Conservation (phyloP, 306 rosid species). For the Morella rubra region DNA sequence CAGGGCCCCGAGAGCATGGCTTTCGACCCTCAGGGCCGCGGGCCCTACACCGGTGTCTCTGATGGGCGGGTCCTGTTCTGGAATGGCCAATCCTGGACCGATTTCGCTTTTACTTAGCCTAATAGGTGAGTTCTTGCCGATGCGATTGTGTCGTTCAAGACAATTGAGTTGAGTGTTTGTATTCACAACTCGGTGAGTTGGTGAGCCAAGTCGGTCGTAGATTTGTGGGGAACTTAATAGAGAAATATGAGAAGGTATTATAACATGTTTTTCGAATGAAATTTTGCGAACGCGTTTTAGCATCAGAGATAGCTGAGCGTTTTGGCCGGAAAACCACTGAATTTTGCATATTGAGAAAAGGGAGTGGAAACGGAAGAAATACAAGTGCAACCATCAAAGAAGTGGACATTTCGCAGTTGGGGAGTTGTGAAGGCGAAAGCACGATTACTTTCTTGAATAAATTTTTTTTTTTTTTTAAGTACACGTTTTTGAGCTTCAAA, state of each 20-base stretch:
- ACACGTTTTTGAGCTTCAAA: neutral
- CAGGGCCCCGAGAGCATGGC: slow-evolving; percentile 91
- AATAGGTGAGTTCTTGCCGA: too few relatives aligned
- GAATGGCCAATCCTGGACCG: slow-evolving; percentile 69
- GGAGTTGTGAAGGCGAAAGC: neutral
- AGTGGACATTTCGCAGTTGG: neutral
- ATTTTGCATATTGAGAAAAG: neutral
- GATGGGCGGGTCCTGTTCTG: slow-evolving; percentile 80
- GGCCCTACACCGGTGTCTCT: slow-evolving; percentile 90
- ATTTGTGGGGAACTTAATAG: too few relatives aligned
- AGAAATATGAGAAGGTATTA: too few relatives aligned
- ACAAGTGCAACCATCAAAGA: neutral
- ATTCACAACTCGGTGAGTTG: neutral
- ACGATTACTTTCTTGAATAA: neutral
- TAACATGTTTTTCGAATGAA: neutral
- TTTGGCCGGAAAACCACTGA: neutral
- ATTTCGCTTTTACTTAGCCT: slow-evolving; percentile 77
- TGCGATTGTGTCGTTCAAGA: neutral
- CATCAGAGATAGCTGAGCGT: neutral
- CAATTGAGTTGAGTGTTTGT: neutral
- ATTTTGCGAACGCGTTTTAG: too few relatives aligned
- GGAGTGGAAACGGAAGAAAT: neutral
- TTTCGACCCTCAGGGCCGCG: slow-evolving; percentile 85
- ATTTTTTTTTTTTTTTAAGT: neutral
- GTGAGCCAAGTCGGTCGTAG: too few relatives aligned